A percentile compares a stretch with the other conserved stretches of the same genome.
Evolutionary conservation across 2,329 filamentous ascomycete species (phyloP).

Genomic region (Claviceps fusiformis): DNA sequence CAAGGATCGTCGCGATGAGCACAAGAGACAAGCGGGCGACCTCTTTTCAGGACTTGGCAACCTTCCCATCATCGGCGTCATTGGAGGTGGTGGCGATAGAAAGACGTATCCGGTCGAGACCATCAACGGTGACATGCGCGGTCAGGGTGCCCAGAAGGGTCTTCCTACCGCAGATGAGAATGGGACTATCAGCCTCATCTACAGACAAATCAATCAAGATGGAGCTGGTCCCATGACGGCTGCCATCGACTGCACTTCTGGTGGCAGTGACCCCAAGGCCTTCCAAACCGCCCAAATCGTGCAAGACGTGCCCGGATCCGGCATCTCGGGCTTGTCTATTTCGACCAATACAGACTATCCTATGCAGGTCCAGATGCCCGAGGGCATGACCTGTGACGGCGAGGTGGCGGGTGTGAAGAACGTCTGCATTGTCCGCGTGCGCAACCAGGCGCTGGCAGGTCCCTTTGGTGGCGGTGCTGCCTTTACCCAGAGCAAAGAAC

Average conservation of each 20-base stretch:
- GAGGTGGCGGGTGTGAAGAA: constrained; percentile 6
- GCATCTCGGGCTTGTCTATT: constrained; percentile 1
- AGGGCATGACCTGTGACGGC: constrained; percentile 1
- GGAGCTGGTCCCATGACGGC: constrained; percentile 1
- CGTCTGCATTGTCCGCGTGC: constrained; percentile 4
- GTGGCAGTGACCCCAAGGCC: constrained; percentile 1
- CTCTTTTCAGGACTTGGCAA: constrained; percentile 11
- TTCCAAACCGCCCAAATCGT: not conserved
- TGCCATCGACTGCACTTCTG: constrained; percentile 2
- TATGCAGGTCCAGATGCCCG: constrained; percentile 1
- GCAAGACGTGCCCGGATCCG: constrained; percentile 1
- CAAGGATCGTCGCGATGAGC: constrained; percentile 9
- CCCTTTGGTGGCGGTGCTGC: constrained; percentile 6
- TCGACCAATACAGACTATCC: constrained; percentile 4
- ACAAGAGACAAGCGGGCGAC: constrained; percentile 17
- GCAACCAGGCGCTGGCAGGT: constrained; percentile 3
- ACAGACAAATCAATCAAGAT: constrained; percentile 4
- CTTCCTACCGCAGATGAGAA: constrained; percentile 1
- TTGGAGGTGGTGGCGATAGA: not conserved
- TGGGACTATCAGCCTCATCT: not conserved
- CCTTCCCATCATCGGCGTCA: not conserved
- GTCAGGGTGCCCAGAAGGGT: constrained; percentile 1
- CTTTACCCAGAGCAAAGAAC: constrained; percentile 3
- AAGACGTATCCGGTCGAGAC: not conserved
- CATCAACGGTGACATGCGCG: not conserved